Conservation (phyloP, 306 rosid genomes). For the Vicia sativa region DNA sequence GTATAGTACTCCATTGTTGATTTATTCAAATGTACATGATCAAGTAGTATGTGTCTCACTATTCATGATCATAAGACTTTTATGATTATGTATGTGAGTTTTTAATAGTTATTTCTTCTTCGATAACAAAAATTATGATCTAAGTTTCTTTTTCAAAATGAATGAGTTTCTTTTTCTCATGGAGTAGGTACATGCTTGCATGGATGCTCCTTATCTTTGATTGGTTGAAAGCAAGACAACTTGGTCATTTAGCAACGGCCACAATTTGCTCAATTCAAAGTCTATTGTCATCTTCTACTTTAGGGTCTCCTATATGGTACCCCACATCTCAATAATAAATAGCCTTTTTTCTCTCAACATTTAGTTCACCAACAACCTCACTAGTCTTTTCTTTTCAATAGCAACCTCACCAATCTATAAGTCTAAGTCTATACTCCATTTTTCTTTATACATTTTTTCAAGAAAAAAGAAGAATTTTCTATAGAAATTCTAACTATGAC, state of each 20-base stretch:
- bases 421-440: neutral
- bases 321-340: conserved; percentile 44
- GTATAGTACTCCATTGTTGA: neutral
- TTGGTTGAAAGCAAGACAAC: conserved; percentile 42
- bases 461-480: neutral
- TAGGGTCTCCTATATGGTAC: conserved; percentile 37
- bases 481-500: neutral
- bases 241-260: conserved; percentile 15
- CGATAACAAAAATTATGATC: too few species aligned
- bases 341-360: conserved; percentile 24
- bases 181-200: conserved; percentile 38
- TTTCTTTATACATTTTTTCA: neutral
- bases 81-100: too few species aligned
- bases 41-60: conserved; percentile 33
- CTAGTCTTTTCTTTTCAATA: too few species aligned
- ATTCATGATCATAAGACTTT: conserved; percentile 33
- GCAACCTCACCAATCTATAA: neutral
- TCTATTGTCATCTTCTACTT: conserved; percentile 42
- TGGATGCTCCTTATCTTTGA: conserved; percentile 39
- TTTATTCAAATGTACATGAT: conserved; percentile 5
- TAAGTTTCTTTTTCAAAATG: neutral
- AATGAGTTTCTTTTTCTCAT: conserved; percentile 33
- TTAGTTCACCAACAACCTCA: conserved; percentile 30
- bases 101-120: too few species aligned
- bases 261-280: conserved; percentile 13